phyloP scores from a whole-genome alignment of 192 early-diverging fungal genomes.

The Coemansia sp. region DNA sequence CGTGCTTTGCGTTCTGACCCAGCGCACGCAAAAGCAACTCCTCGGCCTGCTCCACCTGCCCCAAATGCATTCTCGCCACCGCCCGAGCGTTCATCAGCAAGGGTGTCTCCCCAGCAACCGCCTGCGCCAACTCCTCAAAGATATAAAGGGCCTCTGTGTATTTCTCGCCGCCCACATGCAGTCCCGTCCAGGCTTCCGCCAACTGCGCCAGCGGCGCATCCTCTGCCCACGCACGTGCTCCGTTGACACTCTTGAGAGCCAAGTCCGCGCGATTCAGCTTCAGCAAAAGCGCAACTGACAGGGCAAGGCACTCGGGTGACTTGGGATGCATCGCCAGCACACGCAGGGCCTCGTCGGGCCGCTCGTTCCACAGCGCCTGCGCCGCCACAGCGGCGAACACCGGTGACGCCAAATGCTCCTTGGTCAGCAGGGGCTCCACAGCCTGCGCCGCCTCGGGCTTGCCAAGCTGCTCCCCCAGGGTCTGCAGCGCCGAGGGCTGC shows the following conservation, averaged over 20 bases:
- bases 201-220: slow-evolving; percentile 93
- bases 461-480: too few relatives aligned
- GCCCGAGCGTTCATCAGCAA: slow-evolving; percentile 80
- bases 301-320: slow-evolving; percentile 76
- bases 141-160: slow-evolving; percentile 89
- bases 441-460: neutral
- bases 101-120: slow-evolving; percentile 65
- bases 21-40: slow-evolving; percentile 74
- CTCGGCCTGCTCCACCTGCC: slow-evolving; percentile 80
- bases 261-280: slow-evolving; percentile 80
- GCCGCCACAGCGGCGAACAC: slow-evolving; percentile 65
- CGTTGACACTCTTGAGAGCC: slow-evolving; percentile 75
- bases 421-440: slow-evolving; percentile 15
- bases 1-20: slow-evolving; percentile 64
- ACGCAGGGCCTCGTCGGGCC: slow-evolving; percentile 70
- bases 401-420: slow-evolving; percentile 51
- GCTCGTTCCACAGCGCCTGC: slow-evolving; percentile 53
- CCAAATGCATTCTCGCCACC: slow-evolving; percentile 74
- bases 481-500: too few relatives aligned
- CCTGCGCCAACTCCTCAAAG: slow-evolving; percentile 89
- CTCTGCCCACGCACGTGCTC: slow-evolving; percentile 86
- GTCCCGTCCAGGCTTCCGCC: slow-evolving; percentile 85
- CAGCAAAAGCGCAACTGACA: slow-evolving; percentile 77
- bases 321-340: slow-evolving; percentile 65
- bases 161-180: slow-evolving; percentile 69